These are phyloP conservation scores for Dendrobium catenatum DNA, from an alignment of 106 monocot species.

Conservation along the genomic window DNA sequence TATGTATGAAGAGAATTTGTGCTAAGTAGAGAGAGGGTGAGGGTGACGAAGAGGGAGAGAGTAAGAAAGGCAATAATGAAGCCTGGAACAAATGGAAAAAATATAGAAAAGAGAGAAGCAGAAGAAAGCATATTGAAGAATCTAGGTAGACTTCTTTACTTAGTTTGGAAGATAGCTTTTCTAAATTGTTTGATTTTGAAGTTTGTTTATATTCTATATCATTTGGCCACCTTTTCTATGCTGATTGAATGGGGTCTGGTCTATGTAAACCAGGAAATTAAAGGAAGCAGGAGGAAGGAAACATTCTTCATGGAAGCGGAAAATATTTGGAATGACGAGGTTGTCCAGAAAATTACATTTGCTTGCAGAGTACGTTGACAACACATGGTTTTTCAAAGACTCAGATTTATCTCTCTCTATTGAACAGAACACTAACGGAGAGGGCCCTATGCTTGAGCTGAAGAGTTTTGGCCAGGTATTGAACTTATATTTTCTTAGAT, in stretches of 20 bases:
- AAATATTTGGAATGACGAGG: constrained; percentile 35
- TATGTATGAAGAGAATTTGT: too few relatives aligned
- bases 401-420: constrained; percentile 31
- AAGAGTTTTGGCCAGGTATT: constrained; percentile 44
- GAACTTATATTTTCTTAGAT: neutral
- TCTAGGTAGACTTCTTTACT: too few relatives aligned
- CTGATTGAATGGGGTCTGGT: neutral
- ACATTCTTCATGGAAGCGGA: constrained; percentile 14
- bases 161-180: too few relatives aligned
- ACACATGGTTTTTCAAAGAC: constrained; percentile 51
- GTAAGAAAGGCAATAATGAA: too few relatives aligned
- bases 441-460: constrained; percentile 39
- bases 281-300: constrained; percentile 19
- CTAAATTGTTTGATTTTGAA: too few relatives aligned
- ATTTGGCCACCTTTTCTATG: neutral
- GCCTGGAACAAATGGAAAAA: too few relatives aligned
- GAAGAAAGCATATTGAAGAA: too few relatives aligned
- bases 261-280: constrained; percentile 17
- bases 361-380: constrained; percentile 55
- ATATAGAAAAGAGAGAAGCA: too few relatives aligned
- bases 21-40: too few relatives aligned
- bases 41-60: too few relatives aligned
- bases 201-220: neutral
- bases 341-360: constrained; percentile 25
- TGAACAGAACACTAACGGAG: constrained; percentile 22